phyloP scores from a whole-genome alignment of 108 stramenopile species.

The Pseudonitzschia delicatissima region DNA sequence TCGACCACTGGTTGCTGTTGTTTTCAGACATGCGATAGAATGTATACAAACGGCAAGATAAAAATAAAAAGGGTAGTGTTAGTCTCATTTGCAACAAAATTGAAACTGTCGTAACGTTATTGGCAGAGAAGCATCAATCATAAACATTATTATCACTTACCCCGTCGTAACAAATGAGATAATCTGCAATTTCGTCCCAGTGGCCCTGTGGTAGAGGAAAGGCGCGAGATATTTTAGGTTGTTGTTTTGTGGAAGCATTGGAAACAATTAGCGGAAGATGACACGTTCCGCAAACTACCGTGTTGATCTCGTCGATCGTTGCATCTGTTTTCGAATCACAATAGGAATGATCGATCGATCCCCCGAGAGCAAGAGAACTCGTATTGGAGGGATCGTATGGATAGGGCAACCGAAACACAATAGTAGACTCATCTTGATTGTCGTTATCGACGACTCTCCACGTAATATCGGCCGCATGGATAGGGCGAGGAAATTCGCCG shows the following conservation, averaged over 20 bases:
- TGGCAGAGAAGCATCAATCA: not conserved
- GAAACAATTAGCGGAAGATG: not conserved
- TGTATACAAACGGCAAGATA: not conserved
- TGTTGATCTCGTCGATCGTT: constrained; percentile 4
- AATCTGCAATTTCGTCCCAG: constrained; percentile 86
- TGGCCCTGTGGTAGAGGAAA: constrained; percentile 62
- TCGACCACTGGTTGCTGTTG: constrained; percentile 35
- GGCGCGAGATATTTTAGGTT: constrained; percentile 29
- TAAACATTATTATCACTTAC: constrained; percentile 4
- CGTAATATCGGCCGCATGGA: not conserved
- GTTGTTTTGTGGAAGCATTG: not conserved
- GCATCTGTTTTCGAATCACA: not conserved
- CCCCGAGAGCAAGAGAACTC: not conserved
- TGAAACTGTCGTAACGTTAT: not conserved
- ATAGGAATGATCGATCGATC: not conserved
- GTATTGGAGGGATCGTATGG: not conserved
- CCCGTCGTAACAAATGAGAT: constrained; percentile 64
- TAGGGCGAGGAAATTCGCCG: constrained; percentile 9
- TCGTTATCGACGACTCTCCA: not conserved
- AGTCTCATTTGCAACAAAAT: not conserved
- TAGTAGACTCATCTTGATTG: not conserved
- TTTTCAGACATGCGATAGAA: not conserved
- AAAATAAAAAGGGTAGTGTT: not conserved
- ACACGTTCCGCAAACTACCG: constrained; percentile 2
- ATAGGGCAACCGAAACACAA: constrained; percentile 10